Conservation (phyloP, 2,329 filamentous ascomycete species). For the Daldinia sp. region DNA sequence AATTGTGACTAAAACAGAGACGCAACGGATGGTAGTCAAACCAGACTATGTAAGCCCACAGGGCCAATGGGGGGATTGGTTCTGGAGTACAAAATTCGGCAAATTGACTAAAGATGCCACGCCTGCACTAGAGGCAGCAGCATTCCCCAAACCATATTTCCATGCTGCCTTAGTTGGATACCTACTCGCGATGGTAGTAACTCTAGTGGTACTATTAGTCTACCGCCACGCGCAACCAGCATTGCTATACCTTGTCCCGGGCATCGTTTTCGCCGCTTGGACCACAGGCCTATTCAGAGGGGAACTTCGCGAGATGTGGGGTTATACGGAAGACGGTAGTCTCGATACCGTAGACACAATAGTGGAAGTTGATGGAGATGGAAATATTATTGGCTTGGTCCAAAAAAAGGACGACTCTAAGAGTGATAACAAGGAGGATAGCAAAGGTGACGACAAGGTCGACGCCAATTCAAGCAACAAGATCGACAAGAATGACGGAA, state of each 20-base stretch:
- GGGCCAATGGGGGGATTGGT: conserved; percentile 81
- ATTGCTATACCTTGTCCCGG: conserved; percentile 89
- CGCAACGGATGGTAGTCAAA: conserved; percentile 59
- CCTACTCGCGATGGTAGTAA: conserved; percentile 76
- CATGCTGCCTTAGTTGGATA: conserved; percentile 80
- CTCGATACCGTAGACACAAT: conserved; percentile 64
- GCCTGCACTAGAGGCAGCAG: conserved; percentile 51
- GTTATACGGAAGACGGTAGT: conserved; percentile 77
- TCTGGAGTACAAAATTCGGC: conserved; percentile 69
- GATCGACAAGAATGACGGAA: not conserved
- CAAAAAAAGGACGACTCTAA: conserved; percentile 49
- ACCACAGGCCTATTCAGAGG: conserved; percentile 74
- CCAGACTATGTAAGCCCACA: conserved; percentile 65
- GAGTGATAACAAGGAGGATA: conserved; percentile 46
- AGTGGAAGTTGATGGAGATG: conserved; percentile 61
- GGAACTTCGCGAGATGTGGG: conserved; percentile 79
- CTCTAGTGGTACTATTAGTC: conserved; percentile 77
- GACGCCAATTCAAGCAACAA: too few species aligned
- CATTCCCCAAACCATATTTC: conserved; percentile 88
- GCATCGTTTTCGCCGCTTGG: conserved; percentile 80
- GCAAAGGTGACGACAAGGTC: conserved; percentile 38
- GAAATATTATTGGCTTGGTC: conserved; percentile 54
- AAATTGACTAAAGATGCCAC: conserved; percentile 44
- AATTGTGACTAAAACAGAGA: conserved; percentile 48
- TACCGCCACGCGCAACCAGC: conserved; percentile 88